Conservation (phyloP, 2,329 filamentous ascomycete species). For the Penicillium digitatum region DNA sequence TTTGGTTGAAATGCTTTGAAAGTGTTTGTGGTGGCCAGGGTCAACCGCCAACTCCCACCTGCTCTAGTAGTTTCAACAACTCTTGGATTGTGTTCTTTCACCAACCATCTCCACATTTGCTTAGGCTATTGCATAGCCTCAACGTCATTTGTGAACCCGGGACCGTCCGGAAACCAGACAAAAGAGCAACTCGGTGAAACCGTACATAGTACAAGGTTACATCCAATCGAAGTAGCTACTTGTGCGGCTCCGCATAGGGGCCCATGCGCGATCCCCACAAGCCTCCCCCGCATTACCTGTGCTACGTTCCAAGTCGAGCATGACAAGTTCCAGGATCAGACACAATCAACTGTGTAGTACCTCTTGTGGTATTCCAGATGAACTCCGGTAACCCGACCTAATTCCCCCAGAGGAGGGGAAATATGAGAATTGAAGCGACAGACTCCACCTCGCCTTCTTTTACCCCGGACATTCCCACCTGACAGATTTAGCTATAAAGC, state of each 20-base stretch:
- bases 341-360: too few relatives aligned
- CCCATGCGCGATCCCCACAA: constrained; percentile 6
- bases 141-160: not conserved
- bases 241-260: constrained; percentile 16
- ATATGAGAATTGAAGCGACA: not conserved
- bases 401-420: not conserved
- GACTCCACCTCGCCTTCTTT: not conserved
- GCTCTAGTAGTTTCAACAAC: not conserved
- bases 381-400: constrained; percentile 6
- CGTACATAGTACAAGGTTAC: too few relatives aligned
- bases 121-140: not conserved
- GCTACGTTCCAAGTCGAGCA: not conserved
- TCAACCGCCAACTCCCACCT: not conserved
- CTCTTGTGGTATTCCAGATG: not conserved
- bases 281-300: constrained; percentile 10
- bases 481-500: constrained; percentile 5
- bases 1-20: not conserved
- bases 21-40: not conserved
- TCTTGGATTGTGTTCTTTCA: not conserved
- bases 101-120: not conserved
- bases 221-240: not conserved
- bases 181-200: not conserved
- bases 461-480: not conserved
- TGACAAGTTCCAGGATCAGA: not conserved
- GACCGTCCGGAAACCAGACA: not conserved